These are phyloP conservation scores for Umbelopsis vinacea DNA, from an alignment of 192 early-diverging fungal genomes.

Conservation along the genomic window DNA sequence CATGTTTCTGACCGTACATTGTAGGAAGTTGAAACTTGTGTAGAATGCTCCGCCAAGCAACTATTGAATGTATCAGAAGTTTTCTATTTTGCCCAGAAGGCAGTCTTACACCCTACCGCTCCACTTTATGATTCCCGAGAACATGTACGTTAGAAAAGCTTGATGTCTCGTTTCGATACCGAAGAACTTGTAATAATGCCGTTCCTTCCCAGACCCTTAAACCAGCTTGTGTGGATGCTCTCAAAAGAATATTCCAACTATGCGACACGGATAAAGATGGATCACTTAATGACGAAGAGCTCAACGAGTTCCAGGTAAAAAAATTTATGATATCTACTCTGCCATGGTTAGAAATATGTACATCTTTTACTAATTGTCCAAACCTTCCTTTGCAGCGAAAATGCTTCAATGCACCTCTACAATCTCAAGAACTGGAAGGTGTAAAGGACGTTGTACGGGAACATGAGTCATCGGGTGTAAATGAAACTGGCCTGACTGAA, in stretches of 20 bases:
- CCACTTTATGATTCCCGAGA: conserved; percentile 95
- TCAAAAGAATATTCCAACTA: conserved; percentile 92
- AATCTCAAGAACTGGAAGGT: conserved; percentile 93
- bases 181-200: not conserved
- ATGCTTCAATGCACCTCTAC: conserved; percentile 96
- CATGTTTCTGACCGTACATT: not conserved
- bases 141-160: conserved; percentile 60
- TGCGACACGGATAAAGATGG: conserved; percentile 97
- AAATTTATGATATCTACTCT: not conserved
- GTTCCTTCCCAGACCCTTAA: conserved; percentile 68
- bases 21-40: conserved; percentile 97
- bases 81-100: conserved; percentile 99
- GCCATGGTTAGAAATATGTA: not conserved
- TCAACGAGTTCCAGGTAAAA: conserved; percentile 97
- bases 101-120: conserved; percentile 95
- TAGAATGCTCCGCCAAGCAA: conserved; percentile 98
- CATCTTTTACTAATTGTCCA: not conserved
- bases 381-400: conserved; percentile 62
- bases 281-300: conserved; percentile 87
- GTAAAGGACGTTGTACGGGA: conserved; percentile 95
- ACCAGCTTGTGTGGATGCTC: conserved; percentile 87
- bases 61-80: conserved; percentile 96
- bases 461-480: conserved; percentile 86
- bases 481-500: conserved; percentile 85
- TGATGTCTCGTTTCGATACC: not conserved